Base-by-base conservation (phyloP, 2,329 filamentous ascomycete species). In the Ambrosiella beaveri region DNA sequence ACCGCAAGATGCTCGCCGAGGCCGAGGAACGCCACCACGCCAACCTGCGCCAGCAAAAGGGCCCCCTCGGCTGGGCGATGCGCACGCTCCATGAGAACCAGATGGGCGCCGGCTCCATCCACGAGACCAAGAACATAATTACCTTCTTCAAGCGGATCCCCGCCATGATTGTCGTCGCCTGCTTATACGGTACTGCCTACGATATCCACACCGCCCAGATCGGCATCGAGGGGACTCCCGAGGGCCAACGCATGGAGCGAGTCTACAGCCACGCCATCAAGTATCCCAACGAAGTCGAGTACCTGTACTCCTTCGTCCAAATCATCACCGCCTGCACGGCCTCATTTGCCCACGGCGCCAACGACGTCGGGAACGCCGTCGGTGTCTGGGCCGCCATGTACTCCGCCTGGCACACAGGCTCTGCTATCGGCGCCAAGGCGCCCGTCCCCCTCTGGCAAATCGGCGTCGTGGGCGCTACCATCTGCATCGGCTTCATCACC, bases 41-140 rank as follows among this genome's bases (percentile, higher is more conserved):
- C 19, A 79, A 79, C 64, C 80, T 91, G 57, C 71, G 78, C 59
- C 72, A 78, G 68, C 76, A 74, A 59, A 71, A 72, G 1, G 84
- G 86, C 35, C 85, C 84, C 55, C 75, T 91, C n/a, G 86, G 82
- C 64, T 90, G 86, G 86, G 87, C 84, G 41, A 86, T 91, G 83
- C 84, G 86, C 64, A 79, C 75, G 55, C 81, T 90, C 17, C 84
- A 80, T 66, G 75, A 85, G 65, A 86, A 89, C 73, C 84, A 80
- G 53, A 78, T 88, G 71, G 84, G 84, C 15, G 68, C 81, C 15
- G 87, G 86, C 56, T 75, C 82, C 65, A 77, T 90, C 62, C 88
- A 91, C 71, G 86, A 91, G 71, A 64, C 76, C 17, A 73, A 81
- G 70, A 91, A 91, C 75, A 71, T 89, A 62, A 77, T 75, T 66